phyloP scores from a whole-genome alignment of 2,329 filamentous ascomycete genomes.

The Fusarium sp. region DNA sequence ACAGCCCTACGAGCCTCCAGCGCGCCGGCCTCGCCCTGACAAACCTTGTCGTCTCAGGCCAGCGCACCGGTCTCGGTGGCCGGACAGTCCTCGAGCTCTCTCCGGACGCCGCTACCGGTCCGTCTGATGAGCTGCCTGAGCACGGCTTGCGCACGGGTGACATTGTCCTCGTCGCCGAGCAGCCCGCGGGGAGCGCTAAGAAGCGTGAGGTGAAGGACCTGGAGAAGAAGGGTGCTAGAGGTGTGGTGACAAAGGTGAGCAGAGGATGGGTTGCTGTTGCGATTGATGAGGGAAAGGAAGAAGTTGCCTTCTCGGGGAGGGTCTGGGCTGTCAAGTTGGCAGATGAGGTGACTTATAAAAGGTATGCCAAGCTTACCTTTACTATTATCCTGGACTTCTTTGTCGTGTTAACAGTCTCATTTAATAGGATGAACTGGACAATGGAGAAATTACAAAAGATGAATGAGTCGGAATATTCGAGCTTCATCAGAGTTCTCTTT shows the following conservation, averaged over 20 bases:
- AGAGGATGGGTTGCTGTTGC: conserved; percentile 75
- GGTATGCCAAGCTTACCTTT: conserved; percentile 54
- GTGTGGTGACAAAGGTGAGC: conserved; percentile 78
- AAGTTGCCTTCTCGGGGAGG: conserved; percentile 60
- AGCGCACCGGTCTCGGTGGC: conserved; percentile 92
- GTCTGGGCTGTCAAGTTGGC: conserved; percentile 78
- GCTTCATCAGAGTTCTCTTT: conserved; percentile 74
- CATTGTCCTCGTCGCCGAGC: conserved; percentile 82
- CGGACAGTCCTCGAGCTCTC: conserved; percentile 87
- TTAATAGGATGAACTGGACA: conserved; percentile 70
- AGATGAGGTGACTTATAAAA: conserved; percentile 76
- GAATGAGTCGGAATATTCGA: conserved; percentile 70
- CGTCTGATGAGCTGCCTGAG: conserved; percentile 71
- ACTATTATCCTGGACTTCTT: background rate
- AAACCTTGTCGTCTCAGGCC: conserved; percentile 80
- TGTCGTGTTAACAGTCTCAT: background rate
- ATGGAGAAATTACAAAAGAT: conserved; percentile 74
- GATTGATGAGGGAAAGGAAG: conserved; percentile 75
- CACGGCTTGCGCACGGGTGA: conserved; percentile 84
- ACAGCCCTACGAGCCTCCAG: conserved; percentile 78
- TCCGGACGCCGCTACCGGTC: conserved; percentile 77
- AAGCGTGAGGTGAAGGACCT: conserved; percentile 80
- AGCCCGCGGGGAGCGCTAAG: conserved; percentile 79
- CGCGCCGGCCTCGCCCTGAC: conserved; percentile 84
- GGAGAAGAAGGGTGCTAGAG: conserved; percentile 76